A percentile compares a stretch with the other conserved stretches of the same genome.
These are phyloP conservation scores for Globisporangium spiculum DNA, from an alignment of 352 stramenopile genomes.

Conservation along the genomic window DNA sequence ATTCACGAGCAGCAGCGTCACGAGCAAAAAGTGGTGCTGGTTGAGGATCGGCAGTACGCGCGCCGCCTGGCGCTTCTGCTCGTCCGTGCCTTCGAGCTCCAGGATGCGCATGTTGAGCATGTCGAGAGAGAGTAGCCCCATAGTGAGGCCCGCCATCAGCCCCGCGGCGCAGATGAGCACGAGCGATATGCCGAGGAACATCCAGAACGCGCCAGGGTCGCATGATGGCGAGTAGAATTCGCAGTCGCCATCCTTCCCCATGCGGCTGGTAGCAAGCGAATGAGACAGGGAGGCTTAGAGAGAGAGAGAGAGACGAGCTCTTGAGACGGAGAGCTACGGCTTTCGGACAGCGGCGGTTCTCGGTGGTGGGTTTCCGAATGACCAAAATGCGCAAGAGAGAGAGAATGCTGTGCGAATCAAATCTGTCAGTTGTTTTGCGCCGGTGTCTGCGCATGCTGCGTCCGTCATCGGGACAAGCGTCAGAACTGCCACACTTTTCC, in stretches of 20 bases:
- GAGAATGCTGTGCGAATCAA: too few relatives aligned
- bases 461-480: too few relatives aligned
- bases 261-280: background rate
- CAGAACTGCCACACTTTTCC: too few relatives aligned
- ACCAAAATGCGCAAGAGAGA: background rate
- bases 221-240: conserved; percentile 67
- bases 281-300: background rate
- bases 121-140: conserved; percentile 72
- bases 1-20: conserved; percentile 95
- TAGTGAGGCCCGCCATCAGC: conserved; percentile 76
- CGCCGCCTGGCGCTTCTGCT: conserved; percentile 72
- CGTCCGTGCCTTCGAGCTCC: conserved; percentile 62
- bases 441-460: too few relatives aligned
- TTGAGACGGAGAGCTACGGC: background rate
- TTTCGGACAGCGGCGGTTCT: background rate
- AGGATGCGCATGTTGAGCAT: conserved; percentile 82
- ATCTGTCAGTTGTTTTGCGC: too few relatives aligned
- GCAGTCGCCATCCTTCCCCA: conserved; percentile 27
- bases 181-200: conserved; percentile 43
- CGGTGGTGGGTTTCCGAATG: background rate
- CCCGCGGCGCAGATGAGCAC: conserved; percentile 51
- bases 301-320: background rate
- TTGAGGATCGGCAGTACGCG: conserved; percentile 87
- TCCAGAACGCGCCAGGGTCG: conserved; percentile 63
- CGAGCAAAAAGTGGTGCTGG: conserved; percentile 91